Percentiles rank a stretch among this genome's conserved stretches.
These are phyloP conservation scores for Fusarium decemcellulare DNA, from an alignment of 2,329 filamentous ascomycete genomes.

Conservation along the genomic window DNA sequence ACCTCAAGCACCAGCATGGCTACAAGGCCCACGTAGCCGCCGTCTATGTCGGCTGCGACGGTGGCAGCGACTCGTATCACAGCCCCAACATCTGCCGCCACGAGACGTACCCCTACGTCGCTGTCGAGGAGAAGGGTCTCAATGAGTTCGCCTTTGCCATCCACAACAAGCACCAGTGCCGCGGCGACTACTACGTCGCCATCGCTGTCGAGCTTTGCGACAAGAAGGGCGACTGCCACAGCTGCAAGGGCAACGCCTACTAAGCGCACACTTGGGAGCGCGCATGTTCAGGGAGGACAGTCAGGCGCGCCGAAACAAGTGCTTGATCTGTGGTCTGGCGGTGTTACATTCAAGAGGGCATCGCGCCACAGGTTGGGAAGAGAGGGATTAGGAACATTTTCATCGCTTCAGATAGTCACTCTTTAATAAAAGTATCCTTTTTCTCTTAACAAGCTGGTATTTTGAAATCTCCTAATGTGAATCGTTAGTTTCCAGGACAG, in stretches of 20 bases:
- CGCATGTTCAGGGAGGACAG: not conserved
- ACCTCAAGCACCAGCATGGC: constrained; percentile 28
- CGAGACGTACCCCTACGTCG: constrained; percentile 36
- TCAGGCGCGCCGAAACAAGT: not conserved
- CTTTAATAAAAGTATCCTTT: constrained; percentile 37
- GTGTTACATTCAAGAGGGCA: not conserved
- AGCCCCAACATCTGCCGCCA: constrained; percentile 41
- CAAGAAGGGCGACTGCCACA: constrained; percentile 20
- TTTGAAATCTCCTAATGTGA: too few species aligned
- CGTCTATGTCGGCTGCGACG: constrained; percentile 35
- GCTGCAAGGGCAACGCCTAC: constrained; percentile 14
- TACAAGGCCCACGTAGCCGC: constrained; percentile 28
- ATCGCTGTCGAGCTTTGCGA: constrained; percentile 44
- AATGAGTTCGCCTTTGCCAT: constrained; percentile 36
- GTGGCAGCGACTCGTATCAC: constrained; percentile 18
- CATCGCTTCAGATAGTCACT: constrained; percentile 39
- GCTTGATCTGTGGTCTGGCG: constrained; percentile 8
- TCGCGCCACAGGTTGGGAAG: constrained; percentile 14
- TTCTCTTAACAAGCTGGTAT: constrained; percentile 2
- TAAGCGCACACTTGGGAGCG: not conserved
- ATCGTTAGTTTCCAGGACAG: too few species aligned
- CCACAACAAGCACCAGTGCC: constrained; percentile 41
- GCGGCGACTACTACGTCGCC: constrained; percentile 41
- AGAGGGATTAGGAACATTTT: constrained; percentile 37
- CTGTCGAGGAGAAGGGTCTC: constrained; percentile 37